Evolutionary conservation across 345 rosid species (phyloP).

Genomic region (Cochlearia excelsa): DNA sequence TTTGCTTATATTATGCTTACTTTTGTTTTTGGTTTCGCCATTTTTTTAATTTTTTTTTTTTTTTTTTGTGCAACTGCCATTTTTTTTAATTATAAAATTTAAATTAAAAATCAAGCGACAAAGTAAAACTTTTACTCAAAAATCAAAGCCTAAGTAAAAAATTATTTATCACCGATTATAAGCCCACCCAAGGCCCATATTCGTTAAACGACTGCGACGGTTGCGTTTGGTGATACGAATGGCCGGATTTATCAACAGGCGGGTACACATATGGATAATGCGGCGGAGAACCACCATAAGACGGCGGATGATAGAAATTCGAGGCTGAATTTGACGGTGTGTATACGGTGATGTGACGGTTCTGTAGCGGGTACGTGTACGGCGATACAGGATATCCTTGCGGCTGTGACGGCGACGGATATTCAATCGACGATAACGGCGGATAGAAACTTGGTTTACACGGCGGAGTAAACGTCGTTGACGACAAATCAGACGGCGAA

Average conservation of each 20-base stretch:
- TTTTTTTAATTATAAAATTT: too few species aligned
- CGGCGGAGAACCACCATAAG: too few species aligned
- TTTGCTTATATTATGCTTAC: too few species aligned
- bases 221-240: slow-evolving; percentile 25
- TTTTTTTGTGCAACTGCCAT: too few species aligned
- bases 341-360: slow-evolving; percentile 7
- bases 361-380: slow-evolving; percentile 16
- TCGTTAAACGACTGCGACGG: slow-evolving; percentile 31
- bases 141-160: slow-evolving; percentile 51
- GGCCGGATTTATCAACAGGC: neutral
- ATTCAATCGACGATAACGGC: slow-evolving; percentile 13
- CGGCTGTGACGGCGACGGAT: slow-evolving; percentile 34
- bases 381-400: slow-evolving; percentile 21
- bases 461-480: slow-evolving; percentile 22
- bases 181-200: slow-evolving; percentile 55
- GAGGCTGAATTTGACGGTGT: slow-evolving; percentile 11
- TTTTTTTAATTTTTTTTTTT: too few species aligned
- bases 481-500: neutral
- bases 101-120: too few species aligned
- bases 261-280: too few species aligned
- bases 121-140: neutral
- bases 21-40: too few species aligned
- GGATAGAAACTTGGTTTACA: slow-evolving; percentile 27
- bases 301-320: slow-evolving; percentile 18
- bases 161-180: slow-evolving; percentile 60